Evolutionary conservation across 139 green algal genomes (phyloP).

Genomic region (Trebouxia sp.): DNA sequence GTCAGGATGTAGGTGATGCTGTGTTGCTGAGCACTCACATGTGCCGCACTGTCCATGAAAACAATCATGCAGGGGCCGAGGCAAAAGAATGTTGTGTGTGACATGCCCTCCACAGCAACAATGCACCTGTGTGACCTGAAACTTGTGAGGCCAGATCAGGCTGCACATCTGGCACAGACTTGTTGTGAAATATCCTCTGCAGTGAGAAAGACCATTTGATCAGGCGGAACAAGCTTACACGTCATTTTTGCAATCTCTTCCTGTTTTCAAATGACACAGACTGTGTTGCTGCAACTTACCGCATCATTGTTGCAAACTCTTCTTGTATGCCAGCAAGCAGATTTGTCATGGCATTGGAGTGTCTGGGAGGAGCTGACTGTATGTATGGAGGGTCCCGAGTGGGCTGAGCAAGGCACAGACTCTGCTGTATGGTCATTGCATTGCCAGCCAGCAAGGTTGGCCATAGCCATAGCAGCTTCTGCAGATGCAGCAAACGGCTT

Average conservation of each 20-base stretch:
- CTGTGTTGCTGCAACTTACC: not conserved
- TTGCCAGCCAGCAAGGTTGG: slow-evolving; percentile 3
- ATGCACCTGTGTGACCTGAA: too few relatives aligned
- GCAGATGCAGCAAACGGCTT: not conserved
- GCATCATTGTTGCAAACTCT: not conserved
- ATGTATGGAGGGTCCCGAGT: not conserved
- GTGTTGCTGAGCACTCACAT: too few relatives aligned
- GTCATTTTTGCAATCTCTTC: too few relatives aligned
- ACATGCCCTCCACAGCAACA: too few relatives aligned
- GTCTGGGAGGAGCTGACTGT: not conserved
- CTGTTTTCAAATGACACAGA: too few relatives aligned
- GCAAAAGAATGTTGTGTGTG: too few relatives aligned
- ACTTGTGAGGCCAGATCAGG: too few relatives aligned
- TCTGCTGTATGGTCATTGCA: slow-evolving; percentile 5
- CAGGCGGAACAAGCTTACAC: too few relatives aligned
- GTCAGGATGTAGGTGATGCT: too few relatives aligned
- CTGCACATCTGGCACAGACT: not conserved
- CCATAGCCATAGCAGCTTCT: slow-evolving; percentile 7
- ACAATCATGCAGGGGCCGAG: too few relatives aligned
- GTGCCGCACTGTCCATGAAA: too few relatives aligned
- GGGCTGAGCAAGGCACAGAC: not conserved
- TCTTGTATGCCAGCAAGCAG: not conserved
- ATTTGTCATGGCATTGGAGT: not conserved
- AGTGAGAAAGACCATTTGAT: not conserved
- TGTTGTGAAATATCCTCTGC: too few relatives aligned